These are phyloP conservation scores for Acanthamoeba culbertsoni DNA, from an alignment of 208 protist genomes.

Conservation along the genomic window DNA sequence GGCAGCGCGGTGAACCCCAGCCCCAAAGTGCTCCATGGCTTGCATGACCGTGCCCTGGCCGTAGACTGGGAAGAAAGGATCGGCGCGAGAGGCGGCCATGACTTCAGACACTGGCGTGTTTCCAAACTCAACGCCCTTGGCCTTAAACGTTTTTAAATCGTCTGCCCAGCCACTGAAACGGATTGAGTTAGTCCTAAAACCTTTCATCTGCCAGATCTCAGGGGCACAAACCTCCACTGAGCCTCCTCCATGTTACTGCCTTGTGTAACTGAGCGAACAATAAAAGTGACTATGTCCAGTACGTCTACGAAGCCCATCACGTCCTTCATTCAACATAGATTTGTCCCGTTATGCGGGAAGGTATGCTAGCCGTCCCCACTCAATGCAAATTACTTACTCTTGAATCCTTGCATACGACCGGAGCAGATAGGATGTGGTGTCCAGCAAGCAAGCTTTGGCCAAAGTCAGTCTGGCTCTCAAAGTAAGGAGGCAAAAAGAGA, in stretches of 20 bases:
- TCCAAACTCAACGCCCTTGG: conserved; percentile 9
- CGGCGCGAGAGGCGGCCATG: background rate
- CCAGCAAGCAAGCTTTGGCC: background rate
- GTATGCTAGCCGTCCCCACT: background rate
- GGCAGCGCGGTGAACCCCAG: background rate
- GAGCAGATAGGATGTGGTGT: background rate
- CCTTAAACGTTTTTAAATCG: background rate
- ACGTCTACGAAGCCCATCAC: conserved; percentile 34
- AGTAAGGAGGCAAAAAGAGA: background rate
- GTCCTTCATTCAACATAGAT: background rate
- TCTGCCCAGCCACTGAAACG: background rate
- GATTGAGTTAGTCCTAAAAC: no score
- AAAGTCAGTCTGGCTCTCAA: background rate
- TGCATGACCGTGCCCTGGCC: background rate
- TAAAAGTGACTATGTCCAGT: conserved; percentile 23
- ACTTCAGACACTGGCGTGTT: background rate
- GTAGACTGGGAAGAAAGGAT: conserved; percentile 31
- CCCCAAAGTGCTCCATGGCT: conserved; percentile 13
- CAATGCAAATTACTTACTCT: background rate
- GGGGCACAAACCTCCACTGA: conserved; percentile 40
- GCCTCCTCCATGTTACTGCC: background rate
- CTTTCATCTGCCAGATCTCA: no score
- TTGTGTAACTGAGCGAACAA: background rate
- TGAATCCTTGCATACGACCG: background rate
- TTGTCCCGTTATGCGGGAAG: background rate